Base-by-base conservation (phyloP, 176 grass and related monocot genomes). In the Lolium perenne region DNA sequence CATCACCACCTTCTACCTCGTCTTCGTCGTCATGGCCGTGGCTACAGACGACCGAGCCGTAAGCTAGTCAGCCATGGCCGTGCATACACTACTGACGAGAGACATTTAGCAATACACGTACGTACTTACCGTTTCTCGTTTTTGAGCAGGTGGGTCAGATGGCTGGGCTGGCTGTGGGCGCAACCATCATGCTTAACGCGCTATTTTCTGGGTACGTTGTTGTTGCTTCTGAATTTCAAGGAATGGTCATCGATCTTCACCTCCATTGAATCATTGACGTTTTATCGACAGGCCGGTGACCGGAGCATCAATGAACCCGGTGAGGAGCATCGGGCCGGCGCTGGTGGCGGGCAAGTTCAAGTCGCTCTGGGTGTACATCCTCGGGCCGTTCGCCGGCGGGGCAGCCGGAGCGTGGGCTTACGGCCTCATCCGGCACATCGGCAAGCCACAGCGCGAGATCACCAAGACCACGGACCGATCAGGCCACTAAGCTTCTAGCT, bases 231-330 rank as follows among this genome's bases (percentile, higher is more conserved):
- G 5, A 55, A 55, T 55, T 14, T 55, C 51, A 55, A 6, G 51
- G 54, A 56, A 45, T 43, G 38, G 20, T 47, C 38, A 72, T 68
- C 16, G 13, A 17, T 68, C 29, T 38, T 29, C 32, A 15, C 6
- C 7, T 67, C 32, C 64, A 43, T 23, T 77, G 26, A 67, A 38
- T 15, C 64, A 43, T 17, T 77, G 26, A 67, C 43, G 26, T 38
- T 38, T 67, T 7, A 43, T 43, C 5, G 41, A 43, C 41, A 47
- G 93, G 69, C 87, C 88, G 23, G 86, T 98, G 82, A 91, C 97
- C 1, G 92, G 97, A 38, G 92, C 90, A 13, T 98, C 92, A 21
- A 98, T 94, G 97, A 98, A 98, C 70, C 94, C 92, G 9, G 94
- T 82, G 12, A 88, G 93, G 63, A 95, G 80, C 64, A 45, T 98